These are phyloP conservation scores for Tylopilus sp. DNA, from an alignment of 768 basidiomycete genomes.

Conservation along the genomic window DNA sequence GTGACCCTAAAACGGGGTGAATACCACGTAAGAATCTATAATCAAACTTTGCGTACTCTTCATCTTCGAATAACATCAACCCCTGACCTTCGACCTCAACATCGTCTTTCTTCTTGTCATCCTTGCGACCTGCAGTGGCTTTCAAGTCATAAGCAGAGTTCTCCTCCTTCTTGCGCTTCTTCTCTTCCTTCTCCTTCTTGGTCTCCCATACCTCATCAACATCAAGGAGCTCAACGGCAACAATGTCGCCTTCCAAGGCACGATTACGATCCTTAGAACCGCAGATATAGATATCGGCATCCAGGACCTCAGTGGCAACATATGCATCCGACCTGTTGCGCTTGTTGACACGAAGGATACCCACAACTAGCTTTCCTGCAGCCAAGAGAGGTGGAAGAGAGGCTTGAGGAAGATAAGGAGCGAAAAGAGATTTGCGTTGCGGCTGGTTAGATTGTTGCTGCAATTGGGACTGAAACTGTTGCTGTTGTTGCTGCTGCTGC, in stretches of 20 bases:
- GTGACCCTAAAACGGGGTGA: slow-evolving; percentile 69
- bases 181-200: slow-evolving; percentile 99
- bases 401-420: slow-evolving; percentile 97
- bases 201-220: slow-evolving; percentile 98
- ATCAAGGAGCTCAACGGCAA: slow-evolving; percentile 95
- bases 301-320: slow-evolving; percentile 95
- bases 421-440: slow-evolving; percentile 97
- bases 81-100: slow-evolving; percentile 99
- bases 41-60: slow-evolving; percentile 59
- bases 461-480: slow-evolving; percentile 90
- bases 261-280: slow-evolving; percentile 99
- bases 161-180: slow-evolving; percentile 99
- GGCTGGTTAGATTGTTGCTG: slow-evolving; percentile 91
- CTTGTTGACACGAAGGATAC: slow-evolving; percentile 96
- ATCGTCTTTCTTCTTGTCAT: slow-evolving; percentile 99
- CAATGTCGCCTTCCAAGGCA: slow-evolving; percentile 96
- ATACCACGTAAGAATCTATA: neutral
- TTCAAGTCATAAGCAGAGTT: slow-evolving; percentile 92
- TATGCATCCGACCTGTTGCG: slow-evolving; percentile 98
- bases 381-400: slow-evolving; percentile 94
- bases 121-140: slow-evolving; percentile 71
- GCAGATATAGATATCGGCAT: slow-evolving; percentile 98
- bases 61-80: slow-evolving; percentile 93
- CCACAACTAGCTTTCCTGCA: slow-evolving; percentile 96
- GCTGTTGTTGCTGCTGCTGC: slow-evolving; percentile 73